Conservation (phyloP, 2,329 filamentous ascomycete species). For the Biscogniauxia mediterranea region DNA sequence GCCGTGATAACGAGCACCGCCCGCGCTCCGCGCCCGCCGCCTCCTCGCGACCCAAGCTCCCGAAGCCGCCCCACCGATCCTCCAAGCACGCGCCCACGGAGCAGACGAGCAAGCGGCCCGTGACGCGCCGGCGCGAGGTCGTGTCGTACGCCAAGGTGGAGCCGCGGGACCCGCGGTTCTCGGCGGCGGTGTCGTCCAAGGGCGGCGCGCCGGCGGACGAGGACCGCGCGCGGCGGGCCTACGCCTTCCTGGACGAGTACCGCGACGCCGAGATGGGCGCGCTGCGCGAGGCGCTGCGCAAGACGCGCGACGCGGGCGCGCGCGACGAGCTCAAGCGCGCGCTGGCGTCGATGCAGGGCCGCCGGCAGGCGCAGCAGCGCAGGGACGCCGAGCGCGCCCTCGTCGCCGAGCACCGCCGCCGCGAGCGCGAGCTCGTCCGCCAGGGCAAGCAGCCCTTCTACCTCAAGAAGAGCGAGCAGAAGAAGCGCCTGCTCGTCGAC, state of each 20-base stretch:
- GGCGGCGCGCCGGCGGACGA: conserved; percentile 48
- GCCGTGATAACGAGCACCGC: conserved; percentile 29
- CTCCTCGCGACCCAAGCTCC: conserved; percentile 14
- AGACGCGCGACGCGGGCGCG: conserved; percentile 35
- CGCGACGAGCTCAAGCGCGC: conserved; percentile 66
- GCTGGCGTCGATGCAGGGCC: conserved; percentile 76
- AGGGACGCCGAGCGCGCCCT: conserved; percentile 71
- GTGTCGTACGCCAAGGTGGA: conserved; percentile 58
- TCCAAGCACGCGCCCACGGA: conserved; percentile 90
- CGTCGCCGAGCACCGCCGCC: conserved; percentile 70
- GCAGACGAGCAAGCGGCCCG: conserved; percentile 77
- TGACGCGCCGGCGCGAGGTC: conserved; percentile 76
- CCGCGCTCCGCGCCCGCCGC: conserved; percentile 39
- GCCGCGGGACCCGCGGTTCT: conserved; percentile 84
- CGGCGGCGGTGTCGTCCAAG: conserved; percentile 51
- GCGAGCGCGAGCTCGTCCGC: conserved; percentile 80
- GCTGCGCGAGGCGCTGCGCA: conserved; percentile 66
- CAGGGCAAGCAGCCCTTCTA: conserved; percentile 93
- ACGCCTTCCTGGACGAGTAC: conserved; percentile 87
- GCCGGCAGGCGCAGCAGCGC: conserved; percentile 66
- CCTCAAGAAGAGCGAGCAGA: conserved; percentile 88
- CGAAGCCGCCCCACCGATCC: conserved; percentile 46
- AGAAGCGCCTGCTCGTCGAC: conserved; percentile 78
- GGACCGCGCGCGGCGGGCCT: conserved; percentile 65
- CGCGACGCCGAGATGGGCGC: conserved; percentile 77